Conservation (phyloP, 129 eudicot genomes). For the Silybum marianum region DNA sequence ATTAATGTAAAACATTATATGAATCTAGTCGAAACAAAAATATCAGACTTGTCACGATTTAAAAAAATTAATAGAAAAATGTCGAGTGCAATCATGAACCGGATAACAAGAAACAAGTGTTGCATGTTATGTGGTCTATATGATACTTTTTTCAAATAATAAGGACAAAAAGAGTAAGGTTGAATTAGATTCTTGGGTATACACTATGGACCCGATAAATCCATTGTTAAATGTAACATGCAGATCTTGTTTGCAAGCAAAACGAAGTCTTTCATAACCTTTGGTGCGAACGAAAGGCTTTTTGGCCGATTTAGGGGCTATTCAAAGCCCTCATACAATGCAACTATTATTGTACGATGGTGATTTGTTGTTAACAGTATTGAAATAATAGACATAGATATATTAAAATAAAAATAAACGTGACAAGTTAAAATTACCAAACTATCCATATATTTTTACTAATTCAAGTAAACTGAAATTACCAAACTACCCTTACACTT, state of each 20-base stretch:
- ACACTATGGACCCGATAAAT: constrained; percentile 21
- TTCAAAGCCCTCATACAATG: not conserved
- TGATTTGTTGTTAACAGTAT: not conserved
- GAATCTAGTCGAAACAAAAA: not conserved
- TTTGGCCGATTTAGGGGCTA: not conserved
- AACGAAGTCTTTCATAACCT: not conserved
- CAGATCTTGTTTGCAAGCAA: constrained; percentile 10
- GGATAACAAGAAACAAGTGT: constrained; percentile 22
- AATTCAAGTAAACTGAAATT: too few species aligned
- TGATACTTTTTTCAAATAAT: constrained; percentile 8
- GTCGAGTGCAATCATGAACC: constrained; percentile 15
- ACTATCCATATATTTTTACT: too few species aligned
- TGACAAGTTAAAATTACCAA: too few species aligned
- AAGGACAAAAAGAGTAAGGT: constrained; percentile 30
- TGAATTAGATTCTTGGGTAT: constrained; percentile 26
- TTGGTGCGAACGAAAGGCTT: not conserved
- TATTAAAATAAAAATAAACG: too few species aligned
- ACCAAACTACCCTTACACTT: too few species aligned
- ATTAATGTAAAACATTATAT: not conserved
- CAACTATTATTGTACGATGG: not conserved
- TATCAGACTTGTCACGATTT: not conserved
- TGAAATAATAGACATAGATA: not conserved
- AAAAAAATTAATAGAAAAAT: not conserved
- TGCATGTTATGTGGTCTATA: constrained; percentile 38
- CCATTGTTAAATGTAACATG: not conserved